Evolutionary conservation across 73 alveolate species (phyloP), one percentile per base, ranked within the genome.

Genomic region (Effrenium voratum): DNA sequence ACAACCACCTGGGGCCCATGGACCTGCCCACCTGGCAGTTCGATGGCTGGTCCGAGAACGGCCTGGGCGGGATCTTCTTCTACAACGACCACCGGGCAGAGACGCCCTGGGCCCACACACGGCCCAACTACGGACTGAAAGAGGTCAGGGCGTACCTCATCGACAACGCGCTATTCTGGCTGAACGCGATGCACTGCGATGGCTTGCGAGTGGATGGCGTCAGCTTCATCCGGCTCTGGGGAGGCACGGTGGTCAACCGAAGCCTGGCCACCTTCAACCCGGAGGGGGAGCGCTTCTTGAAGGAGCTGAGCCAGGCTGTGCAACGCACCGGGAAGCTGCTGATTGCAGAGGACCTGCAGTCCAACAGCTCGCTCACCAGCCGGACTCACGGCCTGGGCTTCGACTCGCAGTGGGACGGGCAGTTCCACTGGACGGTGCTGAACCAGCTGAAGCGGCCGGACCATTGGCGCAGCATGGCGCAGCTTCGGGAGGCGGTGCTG

Each of bases 51-150:
- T 90, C 83, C n/a, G 57, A 90, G 59, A 68, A 68, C 38, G 96
- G 83, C 73, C 72, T 90, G 3, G 96, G 96, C 22, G 96, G 96
- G 5, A 68, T 57, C 52, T 90, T 45, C 30, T 90, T 90, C 55
- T 90, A 90, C 87, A 90, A 90, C 46, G 96, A 90, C 55, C 76
- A 66, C n/a, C 32, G 96, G 75, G 96, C 96, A 0, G 96, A 90
- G 96, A 90, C 96, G 28, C 96, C 96, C 19, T 90, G 96, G 96
- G 96, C 96, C 30, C 96, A 90, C 44, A 90, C 96, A 32, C 96
- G 96, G 13, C 96, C 96, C 50, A 90, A 90, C 96, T 90, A 90
- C 8, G 96, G 96, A n/a, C 45, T 68, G 75, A 15, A 19, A 32
- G 87, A 68, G 32, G 96, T 90, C 41, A 77, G 96, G 55, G 45